Base-by-base conservation (phyloP, 2,329 filamentous ascomycete genomes). In the Epichloe brachyelytri region DNA sequence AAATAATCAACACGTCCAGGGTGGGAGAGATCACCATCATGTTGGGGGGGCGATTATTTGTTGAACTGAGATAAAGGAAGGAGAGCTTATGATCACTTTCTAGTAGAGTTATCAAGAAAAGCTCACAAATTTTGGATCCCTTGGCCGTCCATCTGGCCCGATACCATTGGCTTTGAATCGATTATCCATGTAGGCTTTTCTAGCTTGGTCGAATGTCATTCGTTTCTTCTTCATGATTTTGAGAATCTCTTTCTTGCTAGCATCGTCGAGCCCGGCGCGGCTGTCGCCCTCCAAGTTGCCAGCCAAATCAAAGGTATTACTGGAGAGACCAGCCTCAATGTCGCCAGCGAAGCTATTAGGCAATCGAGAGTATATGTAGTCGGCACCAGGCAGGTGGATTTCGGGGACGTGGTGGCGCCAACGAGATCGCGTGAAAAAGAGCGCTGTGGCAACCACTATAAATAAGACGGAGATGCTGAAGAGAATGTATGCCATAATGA, bases 101-200 rank as follows among this genome's bases (percentile, higher is more conserved):
- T 26, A 22, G 11, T 37, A 22, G 14, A 33, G 11, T 38, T 6
- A 15, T 66, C 56, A 71, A 44, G 69, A 71, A 69, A 97, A 97
- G 64, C 87, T 94, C 53, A 97, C 89, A 64, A 95, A 95, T 73
- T 96, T 96, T 55, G 90, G 89, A 72, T 97, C 91, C 64, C 82
- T 78, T 55, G 93, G 93, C 59, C 83, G 72, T 4, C 93, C 93
- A 68, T 98, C 93, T 5, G 86, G 77, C 1, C 83, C 88, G 64
- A 98, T 96, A 48, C 87, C 86, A 61, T 95, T 88, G 64, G 83
- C 88, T 64, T 81, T 82, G 70, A 98, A 95, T 52, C 83, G 76
- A 60, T 86, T 81, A 71, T 96, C 86, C 70, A 89, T 93, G 65
- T 86, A 94, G 44, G 88, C 77, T 60, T 87, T 78, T 59, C 93